Conservation (phyloP, 169 alveolate species). For the Plasmodium fragile region DNA sequence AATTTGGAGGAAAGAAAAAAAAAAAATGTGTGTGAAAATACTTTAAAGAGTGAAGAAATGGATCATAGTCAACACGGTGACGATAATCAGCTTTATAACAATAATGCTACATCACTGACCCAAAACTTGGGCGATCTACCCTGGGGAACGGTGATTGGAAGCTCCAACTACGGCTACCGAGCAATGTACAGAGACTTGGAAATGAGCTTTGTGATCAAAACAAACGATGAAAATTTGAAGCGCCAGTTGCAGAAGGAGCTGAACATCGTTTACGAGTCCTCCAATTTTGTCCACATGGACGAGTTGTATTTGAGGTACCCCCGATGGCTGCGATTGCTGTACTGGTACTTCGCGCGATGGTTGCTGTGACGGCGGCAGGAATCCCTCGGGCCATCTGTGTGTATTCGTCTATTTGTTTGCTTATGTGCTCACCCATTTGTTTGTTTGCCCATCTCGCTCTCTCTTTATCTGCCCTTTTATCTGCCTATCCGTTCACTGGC, state of each 20-base stretch:
- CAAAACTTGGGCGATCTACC: conserved; percentile 65
- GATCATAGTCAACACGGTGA: conserved; percentile 23
- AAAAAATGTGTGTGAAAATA: conserved; percentile 58
- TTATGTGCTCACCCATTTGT: neutral
- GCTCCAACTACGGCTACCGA: conserved; percentile 85
- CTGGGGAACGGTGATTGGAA: conserved; percentile 84
- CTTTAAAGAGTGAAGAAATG: conserved; percentile 45
- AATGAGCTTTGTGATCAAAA: conserved; percentile 81
- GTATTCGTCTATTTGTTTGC: neutral
- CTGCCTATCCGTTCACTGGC: neutral
- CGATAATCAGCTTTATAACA: neutral
- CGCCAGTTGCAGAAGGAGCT: conserved; percentile 80
- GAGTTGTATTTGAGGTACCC: conserved; percentile 70
- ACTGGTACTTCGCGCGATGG: conserved; percentile 49
- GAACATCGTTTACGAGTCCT: conserved; percentile 76
- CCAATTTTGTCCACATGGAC: conserved; percentile 76
- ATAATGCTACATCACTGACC: neutral
- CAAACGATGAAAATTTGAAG: conserved; percentile 79
- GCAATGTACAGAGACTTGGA: conserved; percentile 84
- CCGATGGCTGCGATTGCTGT: conserved; percentile 21
- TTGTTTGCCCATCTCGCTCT: too few species aligned
- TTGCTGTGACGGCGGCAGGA: conserved; percentile 12
- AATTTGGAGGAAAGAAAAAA: conserved; percentile 79
- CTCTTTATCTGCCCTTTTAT: neutral
- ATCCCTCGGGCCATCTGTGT: neutral